These are phyloP conservation scores for Cymbidium sinense DNA, from an alignment of 106 monocot genomes.

Conservation along the genomic window DNA sequence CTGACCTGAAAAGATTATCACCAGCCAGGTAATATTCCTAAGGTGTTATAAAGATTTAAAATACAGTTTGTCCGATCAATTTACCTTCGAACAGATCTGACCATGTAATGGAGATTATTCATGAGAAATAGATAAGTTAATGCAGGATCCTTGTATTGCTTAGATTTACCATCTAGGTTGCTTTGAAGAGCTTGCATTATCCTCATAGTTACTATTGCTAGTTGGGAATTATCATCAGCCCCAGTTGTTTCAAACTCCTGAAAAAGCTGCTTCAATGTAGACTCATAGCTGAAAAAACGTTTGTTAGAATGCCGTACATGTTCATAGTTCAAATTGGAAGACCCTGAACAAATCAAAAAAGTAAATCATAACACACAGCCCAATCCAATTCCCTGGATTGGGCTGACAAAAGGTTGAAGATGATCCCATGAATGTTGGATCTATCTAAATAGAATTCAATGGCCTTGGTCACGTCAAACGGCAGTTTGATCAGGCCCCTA, in stretches of 20 bases:
- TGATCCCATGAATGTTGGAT: too few species aligned
- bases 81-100: slow-evolving; percentile 68
- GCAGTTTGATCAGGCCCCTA: too few species aligned
- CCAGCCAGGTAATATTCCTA: not conserved
- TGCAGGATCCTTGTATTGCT: slow-evolving; percentile 70
- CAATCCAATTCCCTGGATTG: too few species aligned
- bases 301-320: slow-evolving; percentile 6
- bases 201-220: slow-evolving; percentile 63
- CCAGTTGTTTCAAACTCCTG: slow-evolving; percentile 64
- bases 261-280: slow-evolving; percentile 79
- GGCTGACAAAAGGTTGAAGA: too few species aligned
- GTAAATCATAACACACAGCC: not conserved
- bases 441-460: too few species aligned
- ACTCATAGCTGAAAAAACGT: slow-evolving; percentile 56
- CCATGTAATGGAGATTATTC: slow-evolving; percentile 78
- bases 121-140: slow-evolving; percentile 62
- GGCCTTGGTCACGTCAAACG: too few species aligned
- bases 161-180: slow-evolving; percentile 74
- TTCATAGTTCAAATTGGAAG: not conserved
- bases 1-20: slow-evolving; percentile 20
- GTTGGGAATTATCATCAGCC: slow-evolving; percentile 48
- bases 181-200: slow-evolving; percentile 85
- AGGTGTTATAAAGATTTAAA: not conserved
- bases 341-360: not conserved
- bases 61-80: not conserved